These are phyloP conservation scores for Ajuga reptans DNA, from an alignment of 305 asterid genomes.

Conservation along the genomic window DNA sequence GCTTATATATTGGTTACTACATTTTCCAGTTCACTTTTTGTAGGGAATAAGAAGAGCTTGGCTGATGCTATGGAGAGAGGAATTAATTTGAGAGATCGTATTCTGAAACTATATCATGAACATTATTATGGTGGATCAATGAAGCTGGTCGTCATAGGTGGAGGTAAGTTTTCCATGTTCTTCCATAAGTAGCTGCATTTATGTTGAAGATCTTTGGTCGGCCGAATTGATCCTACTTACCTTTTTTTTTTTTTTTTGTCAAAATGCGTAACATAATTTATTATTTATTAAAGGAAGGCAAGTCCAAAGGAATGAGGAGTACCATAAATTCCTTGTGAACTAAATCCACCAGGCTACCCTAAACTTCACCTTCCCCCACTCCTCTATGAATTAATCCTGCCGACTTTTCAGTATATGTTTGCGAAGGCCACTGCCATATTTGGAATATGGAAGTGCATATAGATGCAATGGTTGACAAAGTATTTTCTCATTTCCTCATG, in stretches of 20 bases:
- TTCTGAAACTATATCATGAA: constrained; percentile 65
- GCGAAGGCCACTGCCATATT: background rate
- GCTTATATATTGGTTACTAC: constrained; percentile 1
- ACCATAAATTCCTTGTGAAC: background rate
- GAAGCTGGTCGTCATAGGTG: constrained; percentile 92
- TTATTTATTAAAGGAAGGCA: background rate
- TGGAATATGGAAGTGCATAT: too few species aligned
- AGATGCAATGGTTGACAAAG: too few species aligned
- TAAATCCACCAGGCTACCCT: too few species aligned
- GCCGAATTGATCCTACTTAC: background rate
- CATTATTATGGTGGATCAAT: constrained; percentile 72
- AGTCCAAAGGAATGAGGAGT: background rate
- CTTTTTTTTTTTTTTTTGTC: too few species aligned
- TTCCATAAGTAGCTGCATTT: constrained; percentile 1
- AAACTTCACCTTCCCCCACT: background rate
- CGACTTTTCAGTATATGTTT: background rate
- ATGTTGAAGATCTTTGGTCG: background rate
- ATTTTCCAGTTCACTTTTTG: constrained; percentile 24
- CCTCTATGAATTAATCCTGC: background rate
- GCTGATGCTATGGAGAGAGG: constrained; percentile 87
- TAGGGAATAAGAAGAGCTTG: constrained; percentile 95
- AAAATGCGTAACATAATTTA: background rate
- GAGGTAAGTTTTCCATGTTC: constrained; percentile 44
- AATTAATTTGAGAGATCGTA: constrained; percentile 67
- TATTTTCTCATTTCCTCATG: background rate